These are phyloP conservation scores for Priceomyces melissophilus DNA, from an alignment of 805 yeast genomes.

Conservation along the genomic window DNA sequence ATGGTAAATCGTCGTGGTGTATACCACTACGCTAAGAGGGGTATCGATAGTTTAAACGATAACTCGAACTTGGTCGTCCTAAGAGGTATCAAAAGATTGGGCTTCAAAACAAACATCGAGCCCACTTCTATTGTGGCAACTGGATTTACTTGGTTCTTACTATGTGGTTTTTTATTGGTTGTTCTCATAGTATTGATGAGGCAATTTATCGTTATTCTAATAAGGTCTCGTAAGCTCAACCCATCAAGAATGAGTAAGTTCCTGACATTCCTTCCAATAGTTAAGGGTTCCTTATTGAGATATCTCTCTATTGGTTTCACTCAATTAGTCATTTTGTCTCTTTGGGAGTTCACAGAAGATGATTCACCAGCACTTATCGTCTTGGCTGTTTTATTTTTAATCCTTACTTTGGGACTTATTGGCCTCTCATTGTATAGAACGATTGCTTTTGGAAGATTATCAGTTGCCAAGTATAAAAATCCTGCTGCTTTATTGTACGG, in stretches of 20 bases:
- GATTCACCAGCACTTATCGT: constrained; percentile 91
- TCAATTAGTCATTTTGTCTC: constrained; percentile 70
- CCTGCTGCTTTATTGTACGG: constrained; percentile 89
- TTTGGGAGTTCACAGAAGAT: constrained; percentile 79
- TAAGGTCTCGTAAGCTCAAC: constrained; percentile 48
- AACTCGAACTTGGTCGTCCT: constrained; percentile 61
- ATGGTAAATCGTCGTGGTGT: constrained; percentile 10
- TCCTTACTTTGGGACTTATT: constrained; percentile 59
- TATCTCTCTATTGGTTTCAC: constrained; percentile 83
- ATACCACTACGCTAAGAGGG: not conserved
- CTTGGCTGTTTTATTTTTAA: constrained; percentile 66
- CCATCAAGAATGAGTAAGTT: constrained; percentile 46
- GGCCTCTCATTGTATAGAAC: constrained; percentile 67
- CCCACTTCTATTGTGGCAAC: constrained; percentile 80
- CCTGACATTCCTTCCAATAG: constrained; percentile 51
- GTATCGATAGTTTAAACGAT: constrained; percentile 35
- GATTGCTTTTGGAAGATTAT: constrained; percentile 55
- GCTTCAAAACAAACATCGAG: constrained; percentile 73
- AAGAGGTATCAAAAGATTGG: constrained; percentile 85
- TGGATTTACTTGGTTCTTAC: constrained; percentile 79
- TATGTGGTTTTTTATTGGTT: constrained; percentile 71
- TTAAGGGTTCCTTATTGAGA: constrained; percentile 78
- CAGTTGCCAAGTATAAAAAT: constrained; percentile 60
- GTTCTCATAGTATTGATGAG: constrained; percentile 56
- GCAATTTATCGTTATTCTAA: constrained; percentile 45